Percentiles rank a stretch among this genome's conserved stretches.
These are phyloP conservation scores for Rickenella mellea DNA, from an alignment of 768 basidiomycete genomes.

Conservation along the genomic window DNA sequence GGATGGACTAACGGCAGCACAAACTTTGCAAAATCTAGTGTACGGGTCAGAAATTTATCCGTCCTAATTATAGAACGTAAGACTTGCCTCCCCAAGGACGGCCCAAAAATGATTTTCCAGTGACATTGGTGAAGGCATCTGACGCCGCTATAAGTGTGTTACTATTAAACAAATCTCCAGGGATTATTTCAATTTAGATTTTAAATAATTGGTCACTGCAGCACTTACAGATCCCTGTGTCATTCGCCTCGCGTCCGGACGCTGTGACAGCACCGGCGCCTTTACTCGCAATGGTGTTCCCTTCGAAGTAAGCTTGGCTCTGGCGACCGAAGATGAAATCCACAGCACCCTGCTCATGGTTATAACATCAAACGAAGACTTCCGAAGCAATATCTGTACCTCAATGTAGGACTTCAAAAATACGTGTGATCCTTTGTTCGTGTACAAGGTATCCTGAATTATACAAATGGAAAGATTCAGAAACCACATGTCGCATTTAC, in stretches of 20 bases:
- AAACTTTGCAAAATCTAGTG: not conserved
- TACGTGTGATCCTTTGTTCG: conserved; percentile 39
- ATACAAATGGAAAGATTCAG: not conserved
- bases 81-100: conserved; percentile 18
- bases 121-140: conserved; percentile 25
- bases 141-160: conserved; percentile 34
- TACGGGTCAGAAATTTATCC: not conserved
- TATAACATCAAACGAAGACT: not conserved
- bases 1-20: not conserved
- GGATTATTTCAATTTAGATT: not conserved
- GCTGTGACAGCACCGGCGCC: conserved; percentile 39
- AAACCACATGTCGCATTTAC: not conserved
- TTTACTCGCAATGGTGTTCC: conserved; percentile 36
- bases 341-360: conserved; percentile 27
- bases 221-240: conserved; percentile 34
- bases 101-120: conserved; percentile 15
- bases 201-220: not conserved
- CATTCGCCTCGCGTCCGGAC: conserved; percentile 34
- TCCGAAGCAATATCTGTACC: conserved; percentile 15
- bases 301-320: conserved; percentile 35
- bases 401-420: conserved; percentile 35
- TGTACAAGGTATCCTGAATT: conserved; percentile 37
- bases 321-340: conserved; percentile 41
- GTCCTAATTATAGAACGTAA: not conserved
- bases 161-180: conserved; percentile 32